Base-by-base conservation (phyloP, 352 stramenopile species). In the Phytophthora pistaciae region DNA sequence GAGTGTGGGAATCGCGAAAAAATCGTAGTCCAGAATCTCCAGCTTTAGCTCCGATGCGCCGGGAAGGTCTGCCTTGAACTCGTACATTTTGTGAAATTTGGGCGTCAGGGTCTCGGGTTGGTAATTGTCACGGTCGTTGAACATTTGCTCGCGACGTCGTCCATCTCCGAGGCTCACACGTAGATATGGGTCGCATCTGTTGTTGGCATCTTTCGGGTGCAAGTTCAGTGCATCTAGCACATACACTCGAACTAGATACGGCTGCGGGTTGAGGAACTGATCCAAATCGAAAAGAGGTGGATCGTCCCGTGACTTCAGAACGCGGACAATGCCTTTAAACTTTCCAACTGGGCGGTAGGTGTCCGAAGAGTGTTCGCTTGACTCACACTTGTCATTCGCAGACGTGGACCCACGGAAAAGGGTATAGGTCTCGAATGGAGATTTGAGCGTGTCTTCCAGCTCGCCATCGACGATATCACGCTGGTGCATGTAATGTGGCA, bases 51-150 rank as follows among this genome's bases (percentile, higher is more conserved):
- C 84, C 3, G 85, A 93, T 0, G 84, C 83, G 11, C 88, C 88
- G 0, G 94, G 94, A 5, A 98, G 78, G 68, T 96, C 78, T 13
- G 92, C 88, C 60, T 95, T 94, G 70, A 98, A 94, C 71, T 97
- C 89, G 59, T 96, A 94, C 79, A 92, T 90, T 62, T 91, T 92
- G 81, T 98, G 97, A 64, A 98, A 96, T 52, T 96, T 93, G 11
- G 91, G 90, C 13, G 83, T 75, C 9, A 95, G 49, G 36, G 89
- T 97, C 71, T 88, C 88, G 11, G 77, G 64, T 13, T 91, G 65
- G 68, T 95, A 91, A 46, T 93, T 95, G 5, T 90, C 79, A 20
- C 88, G 80, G 68, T 98, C 92, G 63, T 91, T 93, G 56, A 97
- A 85, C 36, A 92, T 74, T 66, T 90, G 77, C 23, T 85, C 80